Conservation (phyloP, 2,329 filamentous ascomycete genomes). For the Ascochyta viciae-villosae region DNA sequence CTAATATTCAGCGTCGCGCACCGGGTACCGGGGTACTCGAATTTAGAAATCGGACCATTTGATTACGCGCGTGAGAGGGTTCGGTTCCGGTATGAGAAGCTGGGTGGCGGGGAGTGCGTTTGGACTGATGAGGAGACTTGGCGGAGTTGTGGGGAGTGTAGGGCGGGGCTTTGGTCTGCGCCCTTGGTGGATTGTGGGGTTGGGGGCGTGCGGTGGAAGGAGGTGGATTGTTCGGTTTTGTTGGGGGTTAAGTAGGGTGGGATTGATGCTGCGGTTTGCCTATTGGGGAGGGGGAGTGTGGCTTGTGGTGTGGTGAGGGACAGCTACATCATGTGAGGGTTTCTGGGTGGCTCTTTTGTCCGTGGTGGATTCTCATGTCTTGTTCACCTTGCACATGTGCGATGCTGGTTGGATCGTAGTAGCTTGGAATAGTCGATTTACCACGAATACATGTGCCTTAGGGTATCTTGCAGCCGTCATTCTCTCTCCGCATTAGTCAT, state of each 20-base stretch:
- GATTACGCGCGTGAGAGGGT: background rate
- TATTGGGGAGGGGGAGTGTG: no score
- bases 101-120: conserved; percentile 1
- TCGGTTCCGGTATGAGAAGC: conserved; percentile 16
- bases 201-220: background rate
- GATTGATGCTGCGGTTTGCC: no score
- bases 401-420: no score
- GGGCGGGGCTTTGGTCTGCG: conserved; percentile 14
- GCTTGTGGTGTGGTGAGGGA: no score
- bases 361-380: no score
- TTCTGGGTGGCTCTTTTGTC: no score
- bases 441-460: background rate
- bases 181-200: background rate
- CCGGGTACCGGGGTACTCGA: conserved; percentile 5
- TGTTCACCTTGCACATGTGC: no score
- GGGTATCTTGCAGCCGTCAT: background rate
- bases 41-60: conserved; percentile 13
- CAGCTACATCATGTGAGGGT: no score
- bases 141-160: conserved; percentile 28
- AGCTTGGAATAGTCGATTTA: no score
- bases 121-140: conserved; percentile 25
- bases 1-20: conserved; percentile 6
- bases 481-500: conserved; percentile 1
- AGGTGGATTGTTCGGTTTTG: conserved; percentile 7
- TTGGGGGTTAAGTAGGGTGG: background rate